A percentile compares a stretch with the other conserved stretches of the same genome.
phyloP scores from a whole-genome alignment of 176 grass and related monocot species.

The Metroxylon sagu region DNA sequence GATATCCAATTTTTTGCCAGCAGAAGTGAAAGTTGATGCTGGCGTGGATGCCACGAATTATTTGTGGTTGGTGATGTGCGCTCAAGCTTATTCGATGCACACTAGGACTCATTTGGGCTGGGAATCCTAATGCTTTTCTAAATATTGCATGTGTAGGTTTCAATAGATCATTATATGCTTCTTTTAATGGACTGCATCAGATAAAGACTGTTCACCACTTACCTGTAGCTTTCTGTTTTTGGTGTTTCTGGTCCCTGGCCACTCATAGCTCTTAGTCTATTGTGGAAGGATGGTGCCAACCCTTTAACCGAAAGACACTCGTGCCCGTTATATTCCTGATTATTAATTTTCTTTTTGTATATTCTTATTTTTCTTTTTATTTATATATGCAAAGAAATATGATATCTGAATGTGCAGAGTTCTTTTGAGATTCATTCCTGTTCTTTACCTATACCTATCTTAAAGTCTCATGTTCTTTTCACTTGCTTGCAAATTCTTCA shows the following conservation, averaged over 20 bases:
- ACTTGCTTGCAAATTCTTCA: too few species aligned
- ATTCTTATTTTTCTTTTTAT: too few species aligned
- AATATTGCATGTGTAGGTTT: not conserved
- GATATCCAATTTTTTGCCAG: not conserved
- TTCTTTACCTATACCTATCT: too few species aligned
- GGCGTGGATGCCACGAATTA: not conserved
- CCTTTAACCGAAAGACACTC: too few species aligned
- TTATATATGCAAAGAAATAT: not conserved
- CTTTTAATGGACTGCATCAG: not conserved
- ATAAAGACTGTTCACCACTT: too few species aligned
- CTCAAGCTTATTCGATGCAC: not conserved
- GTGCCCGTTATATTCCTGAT: too few species aligned
- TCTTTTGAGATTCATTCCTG: not conserved
- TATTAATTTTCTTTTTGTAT: too few species aligned
- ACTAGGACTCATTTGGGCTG: not conserved
- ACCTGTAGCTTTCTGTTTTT: too few species aligned
- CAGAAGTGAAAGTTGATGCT: not conserved
- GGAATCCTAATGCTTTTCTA: slow-evolving; percentile 4
- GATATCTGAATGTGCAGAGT: slow-evolving; percentile 1
- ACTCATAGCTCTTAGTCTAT: too few species aligned
- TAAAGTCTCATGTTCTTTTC: too few species aligned
- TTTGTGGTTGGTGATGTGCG: not conserved
- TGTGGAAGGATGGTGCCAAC: too few species aligned
- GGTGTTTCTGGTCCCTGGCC: too few species aligned
- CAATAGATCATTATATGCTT: not conserved